Evolutionary conservation across 1,284 basidiomycete species (phyloP).

Genomic region (Naganishia sp.): DNA sequence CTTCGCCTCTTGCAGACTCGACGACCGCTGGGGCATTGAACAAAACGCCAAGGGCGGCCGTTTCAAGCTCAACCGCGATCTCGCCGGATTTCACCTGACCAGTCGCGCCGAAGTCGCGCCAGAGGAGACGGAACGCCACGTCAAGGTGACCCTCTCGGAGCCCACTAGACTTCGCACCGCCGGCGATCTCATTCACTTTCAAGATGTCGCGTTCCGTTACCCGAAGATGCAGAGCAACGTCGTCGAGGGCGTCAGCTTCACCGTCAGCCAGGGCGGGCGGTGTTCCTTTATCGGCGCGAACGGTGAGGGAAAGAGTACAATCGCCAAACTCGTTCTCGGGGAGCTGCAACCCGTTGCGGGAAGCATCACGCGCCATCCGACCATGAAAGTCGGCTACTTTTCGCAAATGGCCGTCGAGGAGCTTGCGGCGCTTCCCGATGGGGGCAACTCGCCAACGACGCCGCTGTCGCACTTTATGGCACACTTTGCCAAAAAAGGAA

Average conservation of each 20-base stretch:
- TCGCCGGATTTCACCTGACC: slow-evolving; percentile 58
- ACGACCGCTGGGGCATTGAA: slow-evolving; percentile 63
- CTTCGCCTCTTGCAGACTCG: no score
- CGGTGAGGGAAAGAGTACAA: slow-evolving; percentile 64
- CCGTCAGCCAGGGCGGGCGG: slow-evolving; percentile 61
- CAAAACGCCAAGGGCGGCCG: slow-evolving; percentile 57
- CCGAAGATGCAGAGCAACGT: slow-evolving; percentile 45
- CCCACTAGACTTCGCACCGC: no score
- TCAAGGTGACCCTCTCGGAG: slow-evolving; percentile 51
- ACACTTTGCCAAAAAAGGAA: no score
- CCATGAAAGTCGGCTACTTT: slow-evolving; percentile 60
- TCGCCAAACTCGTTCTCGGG: slow-evolving; percentile 63
- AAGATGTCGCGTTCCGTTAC: no score
- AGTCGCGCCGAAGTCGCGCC: slow-evolving; percentile 59
- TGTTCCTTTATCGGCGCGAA: slow-evolving; percentile 63
- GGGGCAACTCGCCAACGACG: slow-evolving; percentile 36
- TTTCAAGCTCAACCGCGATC: slow-evolving; percentile 69
- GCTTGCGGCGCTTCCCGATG: slow-evolving; percentile 42
- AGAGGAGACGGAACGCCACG: slow-evolving; percentile 58
- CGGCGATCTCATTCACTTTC: no score
- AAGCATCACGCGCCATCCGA: slow-evolving; percentile 62
- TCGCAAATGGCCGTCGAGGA: slow-evolving; percentile 62
- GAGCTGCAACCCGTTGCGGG: slow-evolving; percentile 60
- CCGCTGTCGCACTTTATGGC: slow-evolving; percentile 52
- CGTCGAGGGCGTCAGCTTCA: slow-evolving; percentile 61